Evolutionary conservation across 2,329 filamentous ascomycete species (phyloP).

Genomic region (Pyrenochaeta sp.): DNA sequence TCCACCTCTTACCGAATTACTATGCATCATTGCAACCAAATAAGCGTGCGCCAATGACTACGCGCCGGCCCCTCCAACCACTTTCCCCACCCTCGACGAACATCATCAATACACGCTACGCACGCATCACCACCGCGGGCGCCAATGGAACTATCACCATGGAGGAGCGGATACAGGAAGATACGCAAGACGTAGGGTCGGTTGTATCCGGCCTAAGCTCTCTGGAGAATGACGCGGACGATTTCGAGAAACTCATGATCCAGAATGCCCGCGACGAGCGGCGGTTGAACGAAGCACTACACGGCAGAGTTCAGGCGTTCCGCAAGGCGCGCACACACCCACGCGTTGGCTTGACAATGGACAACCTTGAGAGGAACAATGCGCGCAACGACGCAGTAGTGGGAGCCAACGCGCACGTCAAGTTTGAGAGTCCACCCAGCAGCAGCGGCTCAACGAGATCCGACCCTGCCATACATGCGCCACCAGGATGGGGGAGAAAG

Average conservation of each 20-base stretch:
- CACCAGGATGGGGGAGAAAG: slow-evolving; percentile 59
- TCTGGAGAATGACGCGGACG: slow-evolving; percentile 52
- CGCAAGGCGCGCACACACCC: slow-evolving; percentile 53
- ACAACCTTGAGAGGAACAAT: slow-evolving; percentile 54
- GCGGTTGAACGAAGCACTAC: slow-evolving; percentile 48
- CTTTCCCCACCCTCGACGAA: slow-evolving; percentile 42
- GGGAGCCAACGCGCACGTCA: slow-evolving; percentile 23
- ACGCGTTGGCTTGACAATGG: slow-evolving; percentile 52
- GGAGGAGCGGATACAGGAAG: slow-evolving; percentile 36
- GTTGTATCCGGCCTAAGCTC: slow-evolving; percentile 47
- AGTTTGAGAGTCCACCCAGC: slow-evolving; percentile 41
- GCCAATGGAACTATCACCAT: slow-evolving; percentile 32
- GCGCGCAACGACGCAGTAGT: slow-evolving; percentile 16
- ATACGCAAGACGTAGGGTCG: slow-evolving; percentile 31
- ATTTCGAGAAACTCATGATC: slow-evolving; percentile 56
- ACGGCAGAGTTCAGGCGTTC: slow-evolving; percentile 49
- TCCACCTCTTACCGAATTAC: slow-evolving; percentile 8
- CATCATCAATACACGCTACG: slow-evolving; percentile 33
- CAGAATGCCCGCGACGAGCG: slow-evolving; percentile 55
- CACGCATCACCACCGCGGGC: slow-evolving; percentile 26
- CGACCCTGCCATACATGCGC: slow-evolving; percentile 56
- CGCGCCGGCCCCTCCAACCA: slow-evolving; percentile 45
- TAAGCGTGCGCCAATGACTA: slow-evolving; percentile 38
- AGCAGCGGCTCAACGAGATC: slow-evolving; percentile 48
- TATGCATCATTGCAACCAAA: slow-evolving; percentile 22